These are phyloP conservation scores for Heliosperma pusillum DNA, from an alignment of 148 eudicot species.

Conservation along the genomic window DNA sequence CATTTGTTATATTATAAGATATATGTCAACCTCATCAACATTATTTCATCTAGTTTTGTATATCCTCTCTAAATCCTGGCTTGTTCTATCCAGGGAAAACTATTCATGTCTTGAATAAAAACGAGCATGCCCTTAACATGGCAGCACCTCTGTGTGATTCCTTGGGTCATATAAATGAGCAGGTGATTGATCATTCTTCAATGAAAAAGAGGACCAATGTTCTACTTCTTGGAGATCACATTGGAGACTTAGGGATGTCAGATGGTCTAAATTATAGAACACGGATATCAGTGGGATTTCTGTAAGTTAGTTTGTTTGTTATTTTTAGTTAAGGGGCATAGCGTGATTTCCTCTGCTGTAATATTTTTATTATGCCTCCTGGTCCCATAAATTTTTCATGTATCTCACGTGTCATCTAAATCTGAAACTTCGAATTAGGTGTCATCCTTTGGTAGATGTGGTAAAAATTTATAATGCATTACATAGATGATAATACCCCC, in stretches of 20 bases:
- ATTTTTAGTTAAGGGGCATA: not conserved
- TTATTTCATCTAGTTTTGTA: not conserved
- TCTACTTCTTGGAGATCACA: constrained; percentile 88
- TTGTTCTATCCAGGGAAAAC: constrained; percentile 60
- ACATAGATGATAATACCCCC: not conserved
- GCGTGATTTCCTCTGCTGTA: not conserved
- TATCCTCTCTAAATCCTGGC: not conserved
- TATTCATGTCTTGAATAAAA: constrained; percentile 90
- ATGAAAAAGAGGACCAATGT: constrained; percentile 83
- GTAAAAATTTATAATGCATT: not conserved
- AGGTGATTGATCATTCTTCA: constrained; percentile 36
- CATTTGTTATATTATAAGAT: constrained; percentile 5
- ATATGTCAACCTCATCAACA: constrained; percentile 9
- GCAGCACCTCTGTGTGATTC: constrained; percentile 75
- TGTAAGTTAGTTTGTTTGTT: constrained; percentile 51
- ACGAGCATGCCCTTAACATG: constrained; percentile 96
- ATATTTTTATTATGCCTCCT: too few species aligned
- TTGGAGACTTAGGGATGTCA: constrained; percentile 95
- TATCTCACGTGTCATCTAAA: not conserved
- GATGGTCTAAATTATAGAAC: constrained; percentile 80
- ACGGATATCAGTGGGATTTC: constrained; percentile 82
- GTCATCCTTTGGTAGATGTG: not conserved
- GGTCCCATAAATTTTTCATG: not conserved
- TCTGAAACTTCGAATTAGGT: not conserved
- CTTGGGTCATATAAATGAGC: constrained; percentile 47